Conservation (phyloP, 176 grass and related monocot species). For the Oryza meridionalis region DNA sequence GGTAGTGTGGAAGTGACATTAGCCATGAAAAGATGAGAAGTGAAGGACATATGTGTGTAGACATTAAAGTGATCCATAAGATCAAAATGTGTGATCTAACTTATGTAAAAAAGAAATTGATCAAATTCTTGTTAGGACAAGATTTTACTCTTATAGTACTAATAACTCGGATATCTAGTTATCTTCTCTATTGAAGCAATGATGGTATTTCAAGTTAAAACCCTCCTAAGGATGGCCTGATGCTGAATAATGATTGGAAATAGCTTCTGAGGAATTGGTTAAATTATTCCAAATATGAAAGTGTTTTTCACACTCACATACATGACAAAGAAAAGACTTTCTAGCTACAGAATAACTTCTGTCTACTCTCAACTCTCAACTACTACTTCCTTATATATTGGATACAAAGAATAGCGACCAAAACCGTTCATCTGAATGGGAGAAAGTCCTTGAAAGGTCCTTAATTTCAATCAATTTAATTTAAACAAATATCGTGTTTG, state of each 20-base stretch:
- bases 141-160: no score
- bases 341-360: not conserved
- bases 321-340: not conserved
- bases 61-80: no score
- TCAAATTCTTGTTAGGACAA: no score
- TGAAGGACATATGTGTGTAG: no score
- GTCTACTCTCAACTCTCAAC: not conserved
- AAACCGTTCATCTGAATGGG: not conserved
- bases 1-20: no score
- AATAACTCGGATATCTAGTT: no score
- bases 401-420: not conserved
- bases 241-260: not conserved
- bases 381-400: not conserved
- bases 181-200: no score
- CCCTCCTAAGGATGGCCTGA: not conserved
- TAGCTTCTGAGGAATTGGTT: not conserved
- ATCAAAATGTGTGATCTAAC: no score
- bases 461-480: not conserved
- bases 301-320: not conserved
- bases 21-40: no score
- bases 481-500: not conserved
- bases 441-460: not conserved
- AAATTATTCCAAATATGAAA: not conserved
- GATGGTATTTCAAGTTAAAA: no score
- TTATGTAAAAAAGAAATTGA: no score